Conservation (phyloP, 2,329 filamentous ascomycete genomes). For the Pleomassaria siparia region DNA sequence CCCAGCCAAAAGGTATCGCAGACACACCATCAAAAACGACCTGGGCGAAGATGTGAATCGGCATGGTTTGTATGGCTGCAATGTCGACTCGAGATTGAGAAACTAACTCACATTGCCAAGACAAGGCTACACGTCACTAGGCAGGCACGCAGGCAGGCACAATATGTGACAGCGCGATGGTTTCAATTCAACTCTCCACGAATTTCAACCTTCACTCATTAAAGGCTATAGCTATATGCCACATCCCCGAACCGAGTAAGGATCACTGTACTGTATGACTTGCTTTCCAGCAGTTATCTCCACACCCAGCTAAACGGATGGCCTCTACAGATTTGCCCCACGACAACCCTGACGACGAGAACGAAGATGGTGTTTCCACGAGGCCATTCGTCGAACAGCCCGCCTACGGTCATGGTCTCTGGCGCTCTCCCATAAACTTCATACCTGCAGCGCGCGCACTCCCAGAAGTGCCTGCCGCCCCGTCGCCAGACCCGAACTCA, state of each 20-base stretch:
- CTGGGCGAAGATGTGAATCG: slow-evolving; percentile 60
- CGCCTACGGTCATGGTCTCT: slow-evolving; percentile 64
- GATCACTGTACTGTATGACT: background rate
- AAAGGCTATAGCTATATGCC: background rate
- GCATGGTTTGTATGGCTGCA: slow-evolving; percentile 51
- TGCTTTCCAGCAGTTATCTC: background rate
- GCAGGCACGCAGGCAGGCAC: background rate
- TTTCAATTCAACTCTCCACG: background rate
- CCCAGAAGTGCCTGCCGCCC: slow-evolving; percentile 32
- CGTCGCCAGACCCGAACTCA: slow-evolving; percentile 44
- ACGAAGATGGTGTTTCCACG: slow-evolving; percentile 58
- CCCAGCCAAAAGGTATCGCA: slow-evolving; percentile 56
- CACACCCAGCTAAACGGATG: slow-evolving; percentile 1
- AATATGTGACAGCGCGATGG: background rate
- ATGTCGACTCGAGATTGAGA: background rate
- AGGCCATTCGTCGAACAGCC: slow-evolving; percentile 61
- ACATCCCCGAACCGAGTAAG: background rate
- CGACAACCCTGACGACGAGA: slow-evolving; percentile 3
- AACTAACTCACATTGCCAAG: background rate
- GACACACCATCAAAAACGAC: slow-evolving; percentile 57
- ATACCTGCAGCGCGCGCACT: slow-evolving; percentile 51
- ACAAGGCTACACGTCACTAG: background rate
- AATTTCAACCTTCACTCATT: background rate
- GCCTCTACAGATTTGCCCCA: background rate
- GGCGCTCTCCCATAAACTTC: slow-evolving; percentile 60